phyloP scores from a whole-genome alignment of 2,329 filamentous ascomycete genomes.

The Juglanconis oblonga region DNA sequence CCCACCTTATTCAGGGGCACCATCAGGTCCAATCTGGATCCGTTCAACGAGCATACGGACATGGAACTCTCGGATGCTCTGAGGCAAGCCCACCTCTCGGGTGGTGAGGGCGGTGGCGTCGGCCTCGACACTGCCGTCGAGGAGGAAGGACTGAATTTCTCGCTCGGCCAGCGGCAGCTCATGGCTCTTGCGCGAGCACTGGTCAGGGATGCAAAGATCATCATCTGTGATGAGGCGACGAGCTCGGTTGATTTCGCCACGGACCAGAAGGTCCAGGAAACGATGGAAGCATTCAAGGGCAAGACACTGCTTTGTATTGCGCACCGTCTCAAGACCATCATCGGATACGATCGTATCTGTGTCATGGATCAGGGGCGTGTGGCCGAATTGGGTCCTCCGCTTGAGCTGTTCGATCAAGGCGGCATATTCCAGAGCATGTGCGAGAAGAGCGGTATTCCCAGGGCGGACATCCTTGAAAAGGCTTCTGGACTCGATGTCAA shows the following conservation, averaged over 20 bases:
- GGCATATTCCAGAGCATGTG: constrained; percentile 91
- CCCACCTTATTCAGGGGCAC: constrained; percentile 69
- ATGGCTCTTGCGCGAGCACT: constrained; percentile 92
- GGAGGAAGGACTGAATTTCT: constrained; percentile 95
- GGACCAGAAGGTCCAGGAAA: constrained; percentile 89
- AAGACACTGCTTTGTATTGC: constrained; percentile 91
- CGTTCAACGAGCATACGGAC: constrained; percentile 75
- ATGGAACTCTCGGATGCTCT: constrained; percentile 75
- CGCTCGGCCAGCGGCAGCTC: constrained; percentile 87
- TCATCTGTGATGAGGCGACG: constrained; percentile 95
- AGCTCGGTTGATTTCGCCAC: constrained; percentile 94
- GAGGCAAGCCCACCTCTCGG: constrained; percentile 66
- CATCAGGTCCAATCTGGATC: constrained; percentile 75
- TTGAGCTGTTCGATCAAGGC: constrained; percentile 66
- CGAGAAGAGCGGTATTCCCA: constrained; percentile 73
- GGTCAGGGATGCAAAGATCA: constrained; percentile 83
- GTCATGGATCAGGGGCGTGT: constrained; percentile 92
- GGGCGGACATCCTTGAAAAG: constrained; percentile 45
- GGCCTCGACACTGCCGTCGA: constrained; percentile 83
- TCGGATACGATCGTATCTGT: constrained; percentile 90
- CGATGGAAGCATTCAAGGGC: constrained; percentile 80
- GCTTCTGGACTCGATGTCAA: no score
- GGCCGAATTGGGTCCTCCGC: constrained; percentile 78
- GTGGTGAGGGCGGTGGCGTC: constrained; percentile 54
- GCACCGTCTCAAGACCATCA: constrained; percentile 86